Evolutionary conservation across 2,329 filamentous ascomycete genomes (phyloP).

Genomic region (Phaeosphaeriaceae sp.): DNA sequence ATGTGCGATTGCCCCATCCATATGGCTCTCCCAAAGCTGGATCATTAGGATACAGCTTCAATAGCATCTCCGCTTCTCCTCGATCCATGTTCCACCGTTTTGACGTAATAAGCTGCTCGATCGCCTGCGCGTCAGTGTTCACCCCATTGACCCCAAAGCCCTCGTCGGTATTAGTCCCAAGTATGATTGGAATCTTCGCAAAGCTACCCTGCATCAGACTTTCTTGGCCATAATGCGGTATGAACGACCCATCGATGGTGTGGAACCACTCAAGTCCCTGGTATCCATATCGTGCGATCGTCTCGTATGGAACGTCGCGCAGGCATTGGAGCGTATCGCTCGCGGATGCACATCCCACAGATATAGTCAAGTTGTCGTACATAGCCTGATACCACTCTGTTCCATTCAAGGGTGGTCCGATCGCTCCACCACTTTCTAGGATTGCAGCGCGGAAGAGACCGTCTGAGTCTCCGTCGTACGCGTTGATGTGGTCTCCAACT

Average conservation of each 20-base stretch:
- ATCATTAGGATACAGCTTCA: constrained; percentile 40
- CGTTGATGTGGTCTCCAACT: constrained; percentile 52
- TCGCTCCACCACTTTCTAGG: constrained; percentile 44
- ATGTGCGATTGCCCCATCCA: constrained; percentile 38
- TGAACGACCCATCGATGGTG: constrained; percentile 35
- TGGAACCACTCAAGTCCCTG: constrained; percentile 41
- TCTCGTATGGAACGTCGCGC: constrained; percentile 33
- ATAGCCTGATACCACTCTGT: constrained; percentile 42
- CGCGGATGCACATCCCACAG: constrained; percentile 31
- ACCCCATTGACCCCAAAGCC: constrained; percentile 63
- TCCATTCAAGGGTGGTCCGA: constrained; percentile 38
- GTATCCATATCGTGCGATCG: constrained; percentile 34
- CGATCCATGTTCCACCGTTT: constrained; percentile 40
- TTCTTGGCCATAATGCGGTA: constrained; percentile 43
- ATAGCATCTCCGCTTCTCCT: constrained; percentile 23
- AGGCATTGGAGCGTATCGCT: constrained; percentile 35
- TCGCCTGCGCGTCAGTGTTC: constrained; percentile 49
- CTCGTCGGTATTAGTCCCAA: constrained; percentile 71
- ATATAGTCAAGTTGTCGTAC: constrained; percentile 37
- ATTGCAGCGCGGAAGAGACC: constrained; percentile 55
- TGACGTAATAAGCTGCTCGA: constrained; percentile 37
- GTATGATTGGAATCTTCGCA: constrained; percentile 67
- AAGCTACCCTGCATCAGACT: constrained; percentile 58
- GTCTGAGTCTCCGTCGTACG: constrained; percentile 45
- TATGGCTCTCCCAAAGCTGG: constrained; percentile 57